These are phyloP conservation scores for Teratosphaeria destructans DNA, from an alignment of 2,329 filamentous ascomycete species.

Conservation along the genomic window DNA sequence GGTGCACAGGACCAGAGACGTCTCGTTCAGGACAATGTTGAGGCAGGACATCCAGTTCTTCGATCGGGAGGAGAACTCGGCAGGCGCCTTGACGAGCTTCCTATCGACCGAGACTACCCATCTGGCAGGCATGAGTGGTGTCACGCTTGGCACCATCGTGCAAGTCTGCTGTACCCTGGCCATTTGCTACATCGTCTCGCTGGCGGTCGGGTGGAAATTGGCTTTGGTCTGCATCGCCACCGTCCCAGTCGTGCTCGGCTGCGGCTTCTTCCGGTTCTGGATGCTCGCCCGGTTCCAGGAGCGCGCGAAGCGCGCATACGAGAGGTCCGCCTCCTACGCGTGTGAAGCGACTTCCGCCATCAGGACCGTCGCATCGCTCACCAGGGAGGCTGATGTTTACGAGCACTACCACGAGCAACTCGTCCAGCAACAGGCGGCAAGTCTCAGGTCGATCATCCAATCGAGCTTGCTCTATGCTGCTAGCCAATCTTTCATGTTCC, in stretches of 20 bases:
- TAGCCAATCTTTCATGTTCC: conserved; percentile 74
- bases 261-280: conserved; percentile 81
- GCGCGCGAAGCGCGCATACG: conserved; percentile 69
- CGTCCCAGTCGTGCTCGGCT: conserved; percentile 65
- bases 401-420: conserved; percentile 58
- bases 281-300: conserved; percentile 70
- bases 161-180: conserved; percentile 72
- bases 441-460: conserved; percentile 62
- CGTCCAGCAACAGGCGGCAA: conserved; percentile 54
- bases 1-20: conserved; percentile 70
- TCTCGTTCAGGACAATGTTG: conserved; percentile 75
- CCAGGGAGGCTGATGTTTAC: conserved; percentile 73
- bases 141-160: conserved; percentile 76
- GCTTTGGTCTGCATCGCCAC: conserved; percentile 71
- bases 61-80: conserved; percentile 77
- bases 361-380: conserved; percentile 83
- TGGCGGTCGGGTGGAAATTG: conserved; percentile 80
- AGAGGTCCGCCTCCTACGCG: conserved; percentile 72
- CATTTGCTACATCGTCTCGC: conserved; percentile 57
- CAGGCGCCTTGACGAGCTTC: conserved; percentile 80
- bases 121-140: conserved; percentile 76
- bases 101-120: conserved; percentile 83
- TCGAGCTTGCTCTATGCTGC: conserved; percentile 72
- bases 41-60: conserved; percentile 91
- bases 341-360: conserved; percentile 92